Evolutionary conservation across 192 early-diverging fungal species (phyloP), one percentile per base, ranked within the genome.

Genomic region (Entrophospora sp.): DNA sequence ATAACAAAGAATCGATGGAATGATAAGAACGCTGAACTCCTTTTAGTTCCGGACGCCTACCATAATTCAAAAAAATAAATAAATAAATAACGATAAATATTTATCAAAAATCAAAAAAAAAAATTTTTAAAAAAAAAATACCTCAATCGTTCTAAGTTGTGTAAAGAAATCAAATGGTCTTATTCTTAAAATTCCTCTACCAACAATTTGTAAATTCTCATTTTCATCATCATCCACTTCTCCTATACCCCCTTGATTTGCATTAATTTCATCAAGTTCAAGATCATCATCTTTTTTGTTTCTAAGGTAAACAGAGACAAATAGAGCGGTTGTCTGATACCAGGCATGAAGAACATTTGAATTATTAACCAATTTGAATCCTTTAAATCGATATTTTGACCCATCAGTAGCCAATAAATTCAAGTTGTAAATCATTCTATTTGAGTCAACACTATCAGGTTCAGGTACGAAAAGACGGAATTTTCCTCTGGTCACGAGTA

Each of bases 381-480:
- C 75, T 60, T 73, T 71, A 46, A 77, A 68, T 25, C 57, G 65
- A 46, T 77, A 77, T 34, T 61, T 56, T n/a, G 67, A 59, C n/a
- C 75, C 75, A 16, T 67, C 63, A 13, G 75, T 55, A 36, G 66
- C 67, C 2, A 52, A 45, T 18, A 77, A 31, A 35, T 66, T 49
- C 63, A 77, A 66, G 43, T 69, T 73, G 57, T 77, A 77, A 18
- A 73, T 46, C 61, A 77, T 71, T 20, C 57, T 45, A 44, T 49
- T 49, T 10, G 67, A 66, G 30, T 77, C 75, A 3, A 72, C 75
- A 37, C 60, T 58, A 32, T 70, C 60, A 10, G 64, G 66, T 9
- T 75, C 68, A 1, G 43, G 37, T 4, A 70, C 60, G 22, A 66
- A 73, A n/a, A 78, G 32, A n/a, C 68, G 71, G 36, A 78, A 78